Evolutionary conservation across 106 monocot species (phyloP), one percentile per base, ranked within the genome.

Genomic region (Iris macrosiphon): DNA sequence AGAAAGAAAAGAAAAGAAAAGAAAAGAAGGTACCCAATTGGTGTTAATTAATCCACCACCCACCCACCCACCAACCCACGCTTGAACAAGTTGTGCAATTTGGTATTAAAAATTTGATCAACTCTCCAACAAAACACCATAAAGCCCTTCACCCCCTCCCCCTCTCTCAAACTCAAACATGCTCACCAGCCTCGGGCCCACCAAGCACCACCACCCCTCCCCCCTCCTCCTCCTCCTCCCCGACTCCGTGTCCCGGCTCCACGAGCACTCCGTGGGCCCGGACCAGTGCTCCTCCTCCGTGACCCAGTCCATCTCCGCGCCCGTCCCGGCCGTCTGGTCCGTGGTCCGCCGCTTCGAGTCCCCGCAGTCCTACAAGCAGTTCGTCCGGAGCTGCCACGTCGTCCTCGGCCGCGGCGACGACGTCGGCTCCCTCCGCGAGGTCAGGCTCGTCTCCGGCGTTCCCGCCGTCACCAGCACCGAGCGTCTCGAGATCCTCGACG

Each of bases 401-500:
- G 29, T 75, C 55, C 43, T 7, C 57, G 72, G 72, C 33, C 11
- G 32, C 27, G 18, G 51, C 59, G 67, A 48, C 51, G 71, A 59
- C 16, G 84, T 79, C 7, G 84, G 84, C n/a, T 60, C 71, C 16
- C 79, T 84, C 15, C 67, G 84, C 25, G 75, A 84, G 64, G 64
- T 84, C 27, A 41, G 62, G 15, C 49, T 84, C 15, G 55, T 84
- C 40, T 79, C 84, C 23, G 84, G 84, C 32, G 46, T 84, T n/a
- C 84, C 84, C 23, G 84, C 84, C 46, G 69, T 43, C 27, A 64
- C 40, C 55, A 79, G 79, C 67, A 70, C 49, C 34, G 84, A 84
- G 68, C 27, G 75, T 7, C 75, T 84, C 18, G 84, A 84, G 72
- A 69, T 84, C 56, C 75, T 84, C 32, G 84, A 84, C 60, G 79